phyloP scores from a whole-genome alignment of 306 rosid genomes.

The Crataegus laevigata region DNA sequence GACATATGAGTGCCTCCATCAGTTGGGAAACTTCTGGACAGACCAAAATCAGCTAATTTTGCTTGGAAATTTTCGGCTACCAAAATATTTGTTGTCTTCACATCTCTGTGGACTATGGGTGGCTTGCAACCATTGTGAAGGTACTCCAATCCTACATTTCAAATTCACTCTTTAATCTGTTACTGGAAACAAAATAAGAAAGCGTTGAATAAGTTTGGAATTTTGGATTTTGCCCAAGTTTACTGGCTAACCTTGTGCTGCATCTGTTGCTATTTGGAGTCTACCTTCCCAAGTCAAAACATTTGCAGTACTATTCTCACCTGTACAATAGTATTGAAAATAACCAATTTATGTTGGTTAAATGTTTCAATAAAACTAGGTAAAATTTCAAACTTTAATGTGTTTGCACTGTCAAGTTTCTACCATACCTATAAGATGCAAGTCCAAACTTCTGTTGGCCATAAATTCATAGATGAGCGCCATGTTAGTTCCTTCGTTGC shows the following conservation, averaged over 20 bases:
- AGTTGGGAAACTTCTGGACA: constrained; percentile 9
- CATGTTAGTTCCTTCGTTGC: constrained; percentile 7
- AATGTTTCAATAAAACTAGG: not conserved
- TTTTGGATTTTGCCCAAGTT: not conserved
- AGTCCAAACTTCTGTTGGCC: constrained; percentile 14
- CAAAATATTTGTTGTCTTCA: constrained; percentile 26
- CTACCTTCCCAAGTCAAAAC: constrained; percentile 9
- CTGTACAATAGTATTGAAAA: not conserved
- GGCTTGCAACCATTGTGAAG: constrained; percentile 36
- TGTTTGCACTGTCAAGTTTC: not conserved
- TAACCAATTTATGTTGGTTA: not conserved
- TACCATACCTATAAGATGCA: constrained; percentile 15
- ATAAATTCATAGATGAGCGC: constrained; percentile 28
- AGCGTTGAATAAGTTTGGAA: no score
- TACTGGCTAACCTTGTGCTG: constrained; percentile 12
- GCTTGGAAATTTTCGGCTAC: constrained; percentile 21
- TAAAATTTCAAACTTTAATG: not conserved
- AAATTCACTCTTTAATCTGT: not conserved
- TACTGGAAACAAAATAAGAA: not conserved
- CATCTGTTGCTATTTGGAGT: constrained; percentile 12
- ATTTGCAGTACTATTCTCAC: not conserved
- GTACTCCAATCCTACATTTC: constrained; percentile 1
- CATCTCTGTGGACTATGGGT: constrained; percentile 31
- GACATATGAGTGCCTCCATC: not conserved
- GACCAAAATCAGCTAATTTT: constrained; percentile 30